phyloP scores from a whole-genome alignment of 495 filamentous ascomycete genomes.

The Entonaema liquescens region DNA sequence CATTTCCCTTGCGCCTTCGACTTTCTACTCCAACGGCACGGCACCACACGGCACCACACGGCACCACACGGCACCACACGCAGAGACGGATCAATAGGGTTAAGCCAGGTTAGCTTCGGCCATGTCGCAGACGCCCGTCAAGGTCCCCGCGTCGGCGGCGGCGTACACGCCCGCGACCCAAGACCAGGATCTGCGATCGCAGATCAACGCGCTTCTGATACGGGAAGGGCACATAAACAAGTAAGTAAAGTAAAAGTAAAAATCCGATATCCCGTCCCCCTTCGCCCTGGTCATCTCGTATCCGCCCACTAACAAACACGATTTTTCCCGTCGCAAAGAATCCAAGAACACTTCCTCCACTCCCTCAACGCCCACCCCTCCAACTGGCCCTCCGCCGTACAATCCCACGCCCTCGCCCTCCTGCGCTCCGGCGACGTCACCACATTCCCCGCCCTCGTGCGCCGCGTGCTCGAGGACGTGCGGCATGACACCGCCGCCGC shows the following conservation, averaged over 20 bases:
- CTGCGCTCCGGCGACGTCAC: conserved; percentile 62
- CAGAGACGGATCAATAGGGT: too few relatives aligned
- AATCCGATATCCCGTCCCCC: too few relatives aligned
- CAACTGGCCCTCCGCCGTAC: conserved; percentile 65
- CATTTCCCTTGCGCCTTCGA: background rate
- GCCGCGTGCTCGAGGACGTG: conserved; percentile 63
- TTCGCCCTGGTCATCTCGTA: too few relatives aligned
- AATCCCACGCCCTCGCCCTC: conserved; percentile 59
- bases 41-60: background rate
- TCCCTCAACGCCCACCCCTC: conserved; percentile 57
- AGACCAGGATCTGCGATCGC: conserved; percentile 61
- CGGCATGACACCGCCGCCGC: conserved; percentile 54
- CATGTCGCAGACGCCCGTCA: conserved; percentile 57
- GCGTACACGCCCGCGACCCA: conserved; percentile 60
- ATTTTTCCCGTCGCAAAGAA: conserved; percentile 31
- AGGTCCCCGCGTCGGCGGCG: conserved; percentile 59
- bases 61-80: too few relatives aligned
- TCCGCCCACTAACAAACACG: background rate
- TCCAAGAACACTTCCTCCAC: conserved; percentile 65
- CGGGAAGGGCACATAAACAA: conserved; percentile 59
- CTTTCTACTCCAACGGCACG: background rate
- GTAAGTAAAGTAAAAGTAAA: too few relatives aligned
- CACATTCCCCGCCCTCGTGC: conserved; percentile 61
- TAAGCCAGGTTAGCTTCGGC: too few relatives aligned
- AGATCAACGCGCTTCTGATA: conserved; percentile 60